These are phyloP conservation scores for Metarhizium rileyi DNA, from an alignment of 2,329 filamentous ascomycete genomes.

Conservation along the genomic window DNA sequence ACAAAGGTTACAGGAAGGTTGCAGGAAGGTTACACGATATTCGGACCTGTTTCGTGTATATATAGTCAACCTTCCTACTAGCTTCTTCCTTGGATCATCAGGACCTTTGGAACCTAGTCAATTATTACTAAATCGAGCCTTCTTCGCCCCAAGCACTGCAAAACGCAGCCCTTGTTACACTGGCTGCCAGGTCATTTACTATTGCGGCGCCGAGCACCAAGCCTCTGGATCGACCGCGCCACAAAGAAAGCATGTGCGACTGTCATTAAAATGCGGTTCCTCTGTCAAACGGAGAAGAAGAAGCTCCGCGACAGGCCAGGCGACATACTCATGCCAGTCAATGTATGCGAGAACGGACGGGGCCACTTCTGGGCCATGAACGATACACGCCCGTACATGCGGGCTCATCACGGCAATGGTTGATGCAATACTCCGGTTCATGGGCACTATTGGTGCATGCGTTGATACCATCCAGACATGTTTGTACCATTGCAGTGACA, in stretches of 20 bases:
- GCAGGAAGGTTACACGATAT: no score
- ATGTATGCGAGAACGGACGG: neutral
- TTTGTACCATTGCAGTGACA: constrained; percentile 29
- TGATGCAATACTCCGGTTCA: constrained; percentile 18
- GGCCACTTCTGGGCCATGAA: constrained; percentile 29
- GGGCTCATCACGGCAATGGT: constrained; percentile 19
- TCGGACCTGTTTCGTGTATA: no score
- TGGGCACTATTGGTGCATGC: constrained; percentile 19
- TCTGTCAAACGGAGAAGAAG: neutral
- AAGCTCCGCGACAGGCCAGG: neutral
- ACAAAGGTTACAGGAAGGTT: no score
- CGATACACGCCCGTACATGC: constrained; percentile 34
- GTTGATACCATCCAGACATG: constrained; percentile 18
- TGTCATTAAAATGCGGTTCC: neutral
- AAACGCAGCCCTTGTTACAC: no score
- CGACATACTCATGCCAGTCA: neutral
- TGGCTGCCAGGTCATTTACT: neutral
- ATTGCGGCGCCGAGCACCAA: neutral
- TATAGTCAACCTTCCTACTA: no score
- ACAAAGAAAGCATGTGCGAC: neutral
- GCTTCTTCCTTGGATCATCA: no score
- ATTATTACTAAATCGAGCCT: no score
- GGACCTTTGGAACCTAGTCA: no score
- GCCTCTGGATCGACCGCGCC: neutral
- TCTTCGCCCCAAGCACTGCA: no score